phyloP scores from a whole-genome alignment of 2,329 filamentous ascomycete genomes.

The Neophaeococcomyces aloes region DNA sequence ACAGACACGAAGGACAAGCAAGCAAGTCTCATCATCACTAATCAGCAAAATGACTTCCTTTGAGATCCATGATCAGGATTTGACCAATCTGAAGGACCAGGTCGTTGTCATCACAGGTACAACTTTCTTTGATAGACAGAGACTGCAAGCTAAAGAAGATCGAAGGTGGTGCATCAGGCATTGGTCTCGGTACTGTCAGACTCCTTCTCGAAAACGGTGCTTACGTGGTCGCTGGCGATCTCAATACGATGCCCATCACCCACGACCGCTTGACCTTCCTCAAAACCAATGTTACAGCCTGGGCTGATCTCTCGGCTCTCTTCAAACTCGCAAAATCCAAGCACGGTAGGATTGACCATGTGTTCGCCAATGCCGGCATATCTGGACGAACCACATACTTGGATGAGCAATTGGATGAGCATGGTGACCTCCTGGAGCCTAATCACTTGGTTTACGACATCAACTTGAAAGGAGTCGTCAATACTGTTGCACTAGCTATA shows the following conservation, averaged over 20 bases:
- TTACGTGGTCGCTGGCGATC: conserved; percentile 3
- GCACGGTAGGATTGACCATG: conserved; percentile 36
- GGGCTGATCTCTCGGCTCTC: conserved; percentile 2
- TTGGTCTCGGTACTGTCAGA: conserved; percentile 5
- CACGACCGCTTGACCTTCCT: conserved; percentile 6
- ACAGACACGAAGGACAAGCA: no score
- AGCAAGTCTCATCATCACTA: no score
- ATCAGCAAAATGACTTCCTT: background rate
- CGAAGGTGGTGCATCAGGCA: conserved; percentile 2
- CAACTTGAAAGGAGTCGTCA: conserved; percentile 40
- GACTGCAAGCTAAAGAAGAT: background rate
- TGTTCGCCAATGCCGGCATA: conserved; percentile 48
- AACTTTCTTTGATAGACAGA: background rate
- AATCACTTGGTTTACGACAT: conserved; percentile 37
- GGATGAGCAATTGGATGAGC: conserved; percentile 37
- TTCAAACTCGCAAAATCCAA: conserved; percentile 25
- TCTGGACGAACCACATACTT: conserved; percentile 39
- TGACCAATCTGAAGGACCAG: conserved; percentile 1
- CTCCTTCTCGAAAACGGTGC: conserved; percentile 3
- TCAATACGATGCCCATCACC: conserved; percentile 1
- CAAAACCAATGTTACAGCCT: conserved; percentile 5
- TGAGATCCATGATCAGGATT: conserved; percentile 4
- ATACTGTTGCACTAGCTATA: conserved; percentile 40
- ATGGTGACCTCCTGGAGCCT: conserved; percentile 42
- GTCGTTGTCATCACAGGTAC: conserved; percentile 4